A percentile compares a stretch with the other conserved stretches of the same genome.
Conservation (phyloP, 2,329 filamentous ascomycete genomes). For the Botrytis medusae region DNA sequence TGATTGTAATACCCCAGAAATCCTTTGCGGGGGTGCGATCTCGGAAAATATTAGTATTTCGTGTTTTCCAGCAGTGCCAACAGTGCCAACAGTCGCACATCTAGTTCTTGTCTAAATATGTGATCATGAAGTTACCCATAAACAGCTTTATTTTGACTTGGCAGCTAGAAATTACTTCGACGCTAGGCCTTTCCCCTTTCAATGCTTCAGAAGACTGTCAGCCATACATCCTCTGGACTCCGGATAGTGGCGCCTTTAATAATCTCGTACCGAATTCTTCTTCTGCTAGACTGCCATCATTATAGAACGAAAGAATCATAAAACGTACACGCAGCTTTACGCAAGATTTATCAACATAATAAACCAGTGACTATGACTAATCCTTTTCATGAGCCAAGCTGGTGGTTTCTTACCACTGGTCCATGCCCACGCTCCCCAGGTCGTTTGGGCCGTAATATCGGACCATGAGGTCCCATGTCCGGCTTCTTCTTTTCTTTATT, state of each 20-base stretch:
- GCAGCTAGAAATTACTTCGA: not conserved
- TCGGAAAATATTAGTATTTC: not conserved
- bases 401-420: slow-evolving; percentile 29
- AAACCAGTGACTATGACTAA: not conserved
- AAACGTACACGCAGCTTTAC: not conserved
- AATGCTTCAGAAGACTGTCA: not conserved
- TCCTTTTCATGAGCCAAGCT: slow-evolving; percentile 2
- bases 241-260: not conserved
- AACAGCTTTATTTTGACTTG: not conserved
- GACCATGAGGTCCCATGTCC: slow-evolving; percentile 29
- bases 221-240: not conserved
- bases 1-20: not conserved
- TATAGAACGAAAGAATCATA: not conserved
- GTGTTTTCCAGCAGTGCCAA: not conserved
- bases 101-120: not conserved
- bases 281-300: not conserved
- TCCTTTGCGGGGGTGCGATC: not conserved
- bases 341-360: not conserved
- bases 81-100: not conserved
- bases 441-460: slow-evolving; percentile 29
- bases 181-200: not conserved
- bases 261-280: too few species aligned
- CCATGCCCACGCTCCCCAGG: slow-evolving; percentile 37
- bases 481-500: slow-evolving; percentile 19
- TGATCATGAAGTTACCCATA: not conserved